phyloP scores from a whole-genome alignment of 257 asterid genomes.

The Scutellaria minor region DNA sequence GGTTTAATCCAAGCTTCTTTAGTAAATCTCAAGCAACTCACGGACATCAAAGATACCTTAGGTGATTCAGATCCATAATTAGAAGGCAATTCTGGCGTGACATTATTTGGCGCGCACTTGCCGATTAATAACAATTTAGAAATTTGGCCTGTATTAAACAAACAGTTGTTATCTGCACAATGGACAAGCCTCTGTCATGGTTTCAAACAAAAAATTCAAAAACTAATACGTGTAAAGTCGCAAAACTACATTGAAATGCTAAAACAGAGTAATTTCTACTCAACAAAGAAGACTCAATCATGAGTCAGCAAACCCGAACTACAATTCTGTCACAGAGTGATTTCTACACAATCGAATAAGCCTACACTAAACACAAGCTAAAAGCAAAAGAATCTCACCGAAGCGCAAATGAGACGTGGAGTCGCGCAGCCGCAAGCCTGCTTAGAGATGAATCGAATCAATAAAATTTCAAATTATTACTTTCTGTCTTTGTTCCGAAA shows the following conservation, averaged over 20 bases:
- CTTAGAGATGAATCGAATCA: constrained; percentile 21
- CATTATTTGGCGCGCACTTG: constrained; percentile 47
- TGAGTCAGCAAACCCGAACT: neutral
- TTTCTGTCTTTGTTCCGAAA: neutral
- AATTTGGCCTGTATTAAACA: constrained; percentile 44
- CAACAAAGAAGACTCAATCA: neutral
- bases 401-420: constrained; percentile 30
- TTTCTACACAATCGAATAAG: neutral
- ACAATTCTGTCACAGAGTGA: neutral
- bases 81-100: constrained; percentile 42
- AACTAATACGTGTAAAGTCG: neutral
- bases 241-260: constrained; percentile 14
- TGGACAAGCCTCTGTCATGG: constrained; percentile 20
- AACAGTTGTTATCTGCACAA: neutral
- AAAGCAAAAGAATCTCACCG: constrained; percentile 36
- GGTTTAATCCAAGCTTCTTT: neutral
- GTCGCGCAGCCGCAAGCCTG: constrained; percentile 39
- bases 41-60: constrained; percentile 43
- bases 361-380: neutral
- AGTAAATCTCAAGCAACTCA: constrained; percentile 11
- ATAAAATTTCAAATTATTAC: constrained; percentile 1
- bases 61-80: constrained; percentile 39
- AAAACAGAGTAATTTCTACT: neutral
- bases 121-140: constrained; percentile 38
- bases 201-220: constrained; percentile 11